Evolutionary conservation across 23 red algal species (phyloP).

Genomic region (Gracilaria domingensis): DNA sequence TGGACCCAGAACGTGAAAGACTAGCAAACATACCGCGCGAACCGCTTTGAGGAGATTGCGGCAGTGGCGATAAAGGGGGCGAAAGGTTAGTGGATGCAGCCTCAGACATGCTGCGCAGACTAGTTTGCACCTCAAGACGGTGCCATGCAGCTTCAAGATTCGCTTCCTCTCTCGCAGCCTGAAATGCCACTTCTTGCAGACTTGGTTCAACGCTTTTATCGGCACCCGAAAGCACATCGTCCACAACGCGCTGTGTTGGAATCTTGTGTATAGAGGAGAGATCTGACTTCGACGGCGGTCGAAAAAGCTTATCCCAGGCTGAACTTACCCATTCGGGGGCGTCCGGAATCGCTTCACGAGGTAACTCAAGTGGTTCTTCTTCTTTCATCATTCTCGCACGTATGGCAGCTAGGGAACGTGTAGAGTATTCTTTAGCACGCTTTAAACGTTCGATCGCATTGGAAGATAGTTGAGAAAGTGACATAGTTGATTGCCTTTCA

Average conservation of each 20-base stretch:
- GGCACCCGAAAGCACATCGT: conserved; percentile 54
- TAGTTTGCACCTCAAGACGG: conserved; percentile 38
- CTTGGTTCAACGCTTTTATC: conserved; percentile 68
- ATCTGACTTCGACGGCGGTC: conserved; percentile 42
- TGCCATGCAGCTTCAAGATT: conserved; percentile 63
- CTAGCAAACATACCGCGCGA: conserved; percentile 2
- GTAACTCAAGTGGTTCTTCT: neutral
- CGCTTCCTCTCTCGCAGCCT: conserved; percentile 55
- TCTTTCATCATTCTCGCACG: conserved; percentile 30
- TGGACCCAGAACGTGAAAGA: conserved; percentile 27
- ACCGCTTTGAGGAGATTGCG: conserved; percentile 4
- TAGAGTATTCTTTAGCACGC: conserved; percentile 55
- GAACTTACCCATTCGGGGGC: conserved; percentile 52
- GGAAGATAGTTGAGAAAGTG: conserved; percentile 22
- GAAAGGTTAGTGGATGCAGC: conserved; percentile 25
- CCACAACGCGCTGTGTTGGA: conserved; percentile 49
- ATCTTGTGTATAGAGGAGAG: conserved; percentile 37
- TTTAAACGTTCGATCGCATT: conserved; percentile 41
- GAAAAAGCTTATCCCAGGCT: conserved; percentile 62
- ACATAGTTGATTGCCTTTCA: conserved; percentile 19
- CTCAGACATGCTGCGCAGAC: conserved; percentile 31
- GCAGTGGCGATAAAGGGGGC: conserved; percentile 13
- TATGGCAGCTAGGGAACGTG: conserved; percentile 19
- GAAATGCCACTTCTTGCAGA: conserved; percentile 54
- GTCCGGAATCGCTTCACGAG: conserved; percentile 39